Evolutionary conservation across 176 grass and related monocot genomes (phyloP).

Genomic region (Carex myosuroides): DNA sequence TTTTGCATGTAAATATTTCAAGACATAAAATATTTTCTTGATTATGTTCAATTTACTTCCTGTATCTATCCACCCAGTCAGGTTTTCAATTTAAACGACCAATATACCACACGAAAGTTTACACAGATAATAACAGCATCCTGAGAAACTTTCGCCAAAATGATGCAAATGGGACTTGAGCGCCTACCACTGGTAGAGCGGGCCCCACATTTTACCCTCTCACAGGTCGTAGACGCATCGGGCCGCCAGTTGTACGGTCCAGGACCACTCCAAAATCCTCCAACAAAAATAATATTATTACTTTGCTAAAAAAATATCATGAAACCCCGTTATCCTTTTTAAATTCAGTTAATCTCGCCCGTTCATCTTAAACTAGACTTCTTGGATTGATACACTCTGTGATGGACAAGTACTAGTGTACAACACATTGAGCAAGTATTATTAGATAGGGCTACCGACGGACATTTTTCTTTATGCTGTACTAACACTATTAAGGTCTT

Average conservation of each 20-base stretch:
- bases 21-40: neutral
- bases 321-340: neutral
- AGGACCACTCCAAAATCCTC: conserved; percentile 19
- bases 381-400: neutral
- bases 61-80: too few relatives aligned
- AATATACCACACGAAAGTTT: neutral
- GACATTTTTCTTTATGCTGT: conserved; percentile 16
- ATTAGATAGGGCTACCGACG: neutral
- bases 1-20: too few relatives aligned
- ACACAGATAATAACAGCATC: neutral
- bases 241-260: conserved; percentile 44
- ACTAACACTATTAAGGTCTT: too few relatives aligned
- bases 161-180: neutral
- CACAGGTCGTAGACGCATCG: neutral
- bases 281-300: conserved; percentile 3
- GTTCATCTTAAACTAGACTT: neutral
- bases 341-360: neutral
- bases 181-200: neutral
- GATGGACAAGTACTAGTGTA: neutral
- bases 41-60: neutral
- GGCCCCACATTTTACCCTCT: neutral
- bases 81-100: neutral
- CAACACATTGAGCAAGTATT: neutral
- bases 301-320: neutral
- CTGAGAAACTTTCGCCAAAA: neutral